Evolutionary conservation across 148 eudicot genomes (phyloP), one percentile per base, ranked within the genome.

Genomic region (Rhododendron ferrugineum): DNA sequence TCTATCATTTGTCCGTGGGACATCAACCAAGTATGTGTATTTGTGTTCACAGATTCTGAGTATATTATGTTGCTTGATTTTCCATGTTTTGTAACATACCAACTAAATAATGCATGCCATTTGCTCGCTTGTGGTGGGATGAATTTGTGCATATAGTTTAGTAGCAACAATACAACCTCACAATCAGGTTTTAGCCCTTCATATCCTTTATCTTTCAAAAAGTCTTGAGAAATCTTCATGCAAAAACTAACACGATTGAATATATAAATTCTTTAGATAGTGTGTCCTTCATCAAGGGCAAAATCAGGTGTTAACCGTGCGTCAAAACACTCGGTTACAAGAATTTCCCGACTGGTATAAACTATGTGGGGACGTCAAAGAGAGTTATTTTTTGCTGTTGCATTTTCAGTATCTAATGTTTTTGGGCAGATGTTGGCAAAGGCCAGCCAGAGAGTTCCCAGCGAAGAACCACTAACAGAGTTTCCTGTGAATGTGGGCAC

Each of bases 251-350:
- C 78, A 7, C 13, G 66, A 44, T 74, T 34, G 7, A 40, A 40
- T 5, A 32, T 46, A 20, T 5, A 70, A 47, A 30, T 83, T 66
- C 16, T 70, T 34, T 64, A 40, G 16, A 5, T 60, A 89, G 93
- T 72, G 26, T 66, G 32, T 90, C 3, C 84, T 91, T 22, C 93
- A 91, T 81, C 92, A 92, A 0, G 68, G 76, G n/a, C 92, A 91
- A 37, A 92, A 91, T 22, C 80, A 91, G 80, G 93, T 91, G 23
- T 87, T 91, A 10, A 90, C 90, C 1, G 64, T 91, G 2, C 91
- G 93, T 20, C 92, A 91, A 85, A 91, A 90, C 87, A 92, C 91
- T 32, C 83, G 92, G 46, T 22, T 90, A 11, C 93, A 90, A 80
- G 93, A 92, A 0, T 90, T 91, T 68, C 91, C 89, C 2, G 92